A percentile compares a stretch with the other conserved stretches of the same genome.
These are phyloP conservation scores for Meira miltonrushii DNA, from an alignment of 1,284 basidiomycete genomes.

Conservation along the genomic window DNA sequence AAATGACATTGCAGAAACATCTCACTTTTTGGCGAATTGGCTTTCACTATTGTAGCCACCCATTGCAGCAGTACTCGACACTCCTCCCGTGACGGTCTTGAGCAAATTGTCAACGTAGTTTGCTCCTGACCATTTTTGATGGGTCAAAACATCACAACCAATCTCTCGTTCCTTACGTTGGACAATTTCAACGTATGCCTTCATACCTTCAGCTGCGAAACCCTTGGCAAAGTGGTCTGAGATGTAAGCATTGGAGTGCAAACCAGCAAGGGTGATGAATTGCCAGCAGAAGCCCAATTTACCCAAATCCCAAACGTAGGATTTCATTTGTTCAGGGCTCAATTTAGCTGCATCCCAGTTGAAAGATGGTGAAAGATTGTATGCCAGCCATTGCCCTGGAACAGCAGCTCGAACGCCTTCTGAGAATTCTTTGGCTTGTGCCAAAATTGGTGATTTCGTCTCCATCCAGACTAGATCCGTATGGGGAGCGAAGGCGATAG, in stretches of 20 bases:
- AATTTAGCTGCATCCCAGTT: conserved; percentile 75
- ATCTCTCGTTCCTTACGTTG: conserved; percentile 56
- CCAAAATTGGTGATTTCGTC: conserved; percentile 91
- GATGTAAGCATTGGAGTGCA: conserved; percentile 96
- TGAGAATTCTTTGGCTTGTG: conserved; percentile 89
- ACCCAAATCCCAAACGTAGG: conserved; percentile 86
- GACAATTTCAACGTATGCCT: conserved; percentile 61
- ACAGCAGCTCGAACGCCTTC: conserved; percentile 50
- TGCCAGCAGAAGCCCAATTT: conserved; percentile 96
- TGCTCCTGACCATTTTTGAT: conserved; percentile 79
- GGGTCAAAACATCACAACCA: conserved; percentile 53
- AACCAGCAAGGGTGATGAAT: conserved; percentile 92
- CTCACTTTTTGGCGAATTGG: conserved; percentile 61
- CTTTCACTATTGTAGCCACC: conserved; percentile 86
- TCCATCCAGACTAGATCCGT: conserved; percentile 71
- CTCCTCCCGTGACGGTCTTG: conserved; percentile 89
- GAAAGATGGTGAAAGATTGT: conserved; percentile 54
- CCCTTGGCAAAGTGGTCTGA: conserved; percentile 83
- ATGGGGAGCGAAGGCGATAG: conserved; percentile 86
- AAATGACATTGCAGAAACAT: too few relatives aligned
- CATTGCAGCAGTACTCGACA: conserved; percentile 91
- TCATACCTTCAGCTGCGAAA: conserved; percentile 73
- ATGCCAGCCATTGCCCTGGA: conserved; percentile 51
- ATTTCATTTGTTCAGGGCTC: conserved; percentile 75
- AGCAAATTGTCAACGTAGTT: conserved; percentile 86